Conservation (phyloP, 169 alveolate species). For the Babesia ovis region DNA sequence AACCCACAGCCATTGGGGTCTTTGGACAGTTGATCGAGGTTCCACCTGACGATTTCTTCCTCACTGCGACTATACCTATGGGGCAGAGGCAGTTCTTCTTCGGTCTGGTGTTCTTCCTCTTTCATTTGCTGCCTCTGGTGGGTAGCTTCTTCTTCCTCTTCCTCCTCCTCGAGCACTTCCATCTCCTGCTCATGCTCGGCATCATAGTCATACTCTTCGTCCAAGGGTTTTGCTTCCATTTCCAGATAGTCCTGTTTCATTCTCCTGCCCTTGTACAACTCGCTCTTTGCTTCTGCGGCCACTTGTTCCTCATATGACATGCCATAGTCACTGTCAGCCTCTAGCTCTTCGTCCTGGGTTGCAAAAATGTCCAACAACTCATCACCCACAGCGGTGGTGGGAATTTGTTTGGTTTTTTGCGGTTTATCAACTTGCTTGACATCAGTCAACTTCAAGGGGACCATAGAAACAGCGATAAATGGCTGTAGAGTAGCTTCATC, state of each 20-base stretch:
- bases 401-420: neutral
- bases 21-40: conserved; percentile 38
- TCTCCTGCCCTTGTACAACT: neutral
- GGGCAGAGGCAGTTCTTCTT: conserved; percentile 59
- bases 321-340: neutral
- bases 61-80: conserved; percentile 65
- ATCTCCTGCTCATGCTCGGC: conserved; percentile 70
- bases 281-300: conserved; percentile 13
- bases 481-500: conserved; percentile 34
- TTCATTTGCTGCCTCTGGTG: conserved; percentile 67
- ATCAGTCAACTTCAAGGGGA: conserved; percentile 22
- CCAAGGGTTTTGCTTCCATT: conserved; percentile 39
- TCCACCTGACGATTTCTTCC: conserved; percentile 56
- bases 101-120: conserved; percentile 60
- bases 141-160: conserved; percentile 75
- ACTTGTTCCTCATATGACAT: conserved; percentile 15
- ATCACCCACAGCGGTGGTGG: conserved; percentile 30
- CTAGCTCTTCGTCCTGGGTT: conserved; percentile 27
- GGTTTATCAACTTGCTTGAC: neutral
- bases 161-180: conserved; percentile 71
- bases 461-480: conserved; percentile 11
- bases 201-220: conserved; percentile 43
- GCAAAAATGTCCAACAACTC: conserved; percentile 25
- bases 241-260: conserved; percentile 45
- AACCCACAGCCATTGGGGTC: conserved; percentile 48